Conservation (phyloP, 352 stramenopile species). For the Thraustotheca clavata region DNA sequence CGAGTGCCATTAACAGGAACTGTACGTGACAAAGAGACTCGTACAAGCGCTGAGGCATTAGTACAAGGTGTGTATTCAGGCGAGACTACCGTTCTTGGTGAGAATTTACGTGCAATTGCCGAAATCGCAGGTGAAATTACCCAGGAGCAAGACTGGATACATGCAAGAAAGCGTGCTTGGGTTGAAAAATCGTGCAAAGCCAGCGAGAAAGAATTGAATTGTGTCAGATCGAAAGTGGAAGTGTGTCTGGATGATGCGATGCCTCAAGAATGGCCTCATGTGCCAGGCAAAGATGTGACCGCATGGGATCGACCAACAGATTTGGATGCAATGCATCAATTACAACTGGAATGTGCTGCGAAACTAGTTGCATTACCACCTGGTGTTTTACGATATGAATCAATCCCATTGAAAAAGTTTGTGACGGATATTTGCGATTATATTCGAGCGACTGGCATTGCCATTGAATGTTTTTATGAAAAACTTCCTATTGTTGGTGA, state of each 20-base stretch:
- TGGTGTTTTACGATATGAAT: constrained; percentile 56
- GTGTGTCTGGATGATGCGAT: constrained; percentile 25
- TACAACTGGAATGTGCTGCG: constrained; percentile 34
- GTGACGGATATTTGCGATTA: constrained; percentile 20
- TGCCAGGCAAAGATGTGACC: constrained; percentile 42
- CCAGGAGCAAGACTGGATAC: constrained; percentile 10
- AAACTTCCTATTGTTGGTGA: constrained; percentile 9
- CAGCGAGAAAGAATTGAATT: background rate
- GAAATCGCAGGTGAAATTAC: no score
- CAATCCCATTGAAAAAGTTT: constrained; percentile 43
- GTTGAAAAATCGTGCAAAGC: background rate
- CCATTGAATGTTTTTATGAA: constrained; percentile 13
- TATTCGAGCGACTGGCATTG: constrained; percentile 25
- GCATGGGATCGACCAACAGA: constrained; percentile 38
- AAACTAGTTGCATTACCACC: constrained; percentile 44
- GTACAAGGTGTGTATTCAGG: no score
- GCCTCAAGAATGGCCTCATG: constrained; percentile 59
- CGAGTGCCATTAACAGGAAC: no score
- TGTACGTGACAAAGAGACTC: no score
- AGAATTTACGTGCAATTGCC: no score
- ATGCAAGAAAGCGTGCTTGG: background rate
- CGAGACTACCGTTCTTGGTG: no score
- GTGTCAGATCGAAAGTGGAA: background rate
- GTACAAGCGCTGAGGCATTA: no score
- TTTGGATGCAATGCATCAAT: constrained; percentile 8